These are phyloP conservation scores for Mortierella alpina DNA, from an alignment of 192 early-diverging fungal genomes.

Conservation along the genomic window DNA sequence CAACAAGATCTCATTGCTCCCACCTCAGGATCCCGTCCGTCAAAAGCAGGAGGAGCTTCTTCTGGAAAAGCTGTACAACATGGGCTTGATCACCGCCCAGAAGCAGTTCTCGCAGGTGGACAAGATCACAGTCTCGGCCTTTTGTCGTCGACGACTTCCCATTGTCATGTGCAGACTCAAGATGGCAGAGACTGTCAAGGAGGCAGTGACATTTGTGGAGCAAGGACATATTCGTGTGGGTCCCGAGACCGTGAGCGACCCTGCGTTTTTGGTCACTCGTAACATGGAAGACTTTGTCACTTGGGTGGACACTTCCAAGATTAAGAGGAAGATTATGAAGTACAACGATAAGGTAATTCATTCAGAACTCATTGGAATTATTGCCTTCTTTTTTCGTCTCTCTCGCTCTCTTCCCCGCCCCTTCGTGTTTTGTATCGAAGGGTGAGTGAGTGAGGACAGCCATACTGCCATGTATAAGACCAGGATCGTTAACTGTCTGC, in stretches of 20 bases:
- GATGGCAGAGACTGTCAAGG: slow-evolving; percentile 94
- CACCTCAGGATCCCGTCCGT: slow-evolving; percentile 87
- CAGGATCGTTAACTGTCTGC: neutral
- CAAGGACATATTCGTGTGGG: slow-evolving; percentile 97
- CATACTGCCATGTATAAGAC: neutral
- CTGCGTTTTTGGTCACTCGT: slow-evolving; percentile 76
- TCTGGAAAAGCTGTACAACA: slow-evolving; percentile 86
- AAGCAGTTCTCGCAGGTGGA: slow-evolving; percentile 82
- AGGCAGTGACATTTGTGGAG: slow-evolving; percentile 91
- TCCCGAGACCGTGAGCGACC: slow-evolving; percentile 89
- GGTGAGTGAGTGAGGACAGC: neutral
- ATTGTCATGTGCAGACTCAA: slow-evolving; percentile 94
- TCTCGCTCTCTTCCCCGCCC: neutral
- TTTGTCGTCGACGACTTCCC: slow-evolving; percentile 89
- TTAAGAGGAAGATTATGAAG: slow-evolving; percentile 96
- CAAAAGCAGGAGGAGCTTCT: slow-evolving; percentile 77
- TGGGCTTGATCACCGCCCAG: slow-evolving; percentile 85
- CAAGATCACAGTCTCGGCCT: slow-evolving; percentile 86
- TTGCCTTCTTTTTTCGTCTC: neutral
- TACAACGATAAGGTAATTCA: slow-evolving; percentile 84
- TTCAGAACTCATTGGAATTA: neutral
- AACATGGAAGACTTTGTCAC: slow-evolving; percentile 98
- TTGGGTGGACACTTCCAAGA: slow-evolving; percentile 97
- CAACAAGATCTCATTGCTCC: slow-evolving; percentile 85
- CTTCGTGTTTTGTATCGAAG: neutral